Evolutionary conservation across 2,329 filamentous ascomycete genomes (phyloP).

Genomic region (Fonsecaea monophora): DNA sequence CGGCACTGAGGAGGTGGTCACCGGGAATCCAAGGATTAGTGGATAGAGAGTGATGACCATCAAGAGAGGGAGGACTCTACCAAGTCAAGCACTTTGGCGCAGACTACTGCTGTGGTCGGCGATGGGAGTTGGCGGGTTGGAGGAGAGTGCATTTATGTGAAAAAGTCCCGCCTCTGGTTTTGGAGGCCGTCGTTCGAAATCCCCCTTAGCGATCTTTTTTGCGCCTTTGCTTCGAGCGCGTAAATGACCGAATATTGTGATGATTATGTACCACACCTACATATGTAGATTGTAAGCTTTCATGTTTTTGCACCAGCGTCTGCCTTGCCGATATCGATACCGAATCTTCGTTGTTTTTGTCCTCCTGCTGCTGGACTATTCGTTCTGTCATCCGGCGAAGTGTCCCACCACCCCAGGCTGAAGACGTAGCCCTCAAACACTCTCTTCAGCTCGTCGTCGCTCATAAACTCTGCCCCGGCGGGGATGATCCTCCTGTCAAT

Average conservation of each 20-base stretch:
- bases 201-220: background rate
- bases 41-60: background rate
- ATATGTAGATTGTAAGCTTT: background rate
- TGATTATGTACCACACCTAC: background rate
- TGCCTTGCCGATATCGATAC: conserved; percentile 32
- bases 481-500: conserved; percentile 23
- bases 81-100: background rate
- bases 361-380: background rate
- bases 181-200: background rate
- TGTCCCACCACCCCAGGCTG: conserved; percentile 35
- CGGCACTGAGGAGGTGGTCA: conserved; percentile 1
- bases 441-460: conserved; percentile 6
- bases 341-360: conserved; percentile 21
- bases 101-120: background rate
- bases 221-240: background rate
- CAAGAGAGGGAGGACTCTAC: background rate
- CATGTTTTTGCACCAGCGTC: conserved; percentile 15
- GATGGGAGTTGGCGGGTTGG: background rate
- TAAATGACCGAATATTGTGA: background rate
- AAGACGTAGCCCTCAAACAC: conserved; percentile 27
- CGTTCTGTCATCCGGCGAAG: background rate
- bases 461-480: conserved; percentile 23
- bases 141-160: background rate
- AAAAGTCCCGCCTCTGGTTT: background rate
- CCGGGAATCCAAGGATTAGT: conserved; percentile 8